Base-by-base conservation (phyloP, 768 basidiomycete species). In the Kockovaella imperatae region DNA sequence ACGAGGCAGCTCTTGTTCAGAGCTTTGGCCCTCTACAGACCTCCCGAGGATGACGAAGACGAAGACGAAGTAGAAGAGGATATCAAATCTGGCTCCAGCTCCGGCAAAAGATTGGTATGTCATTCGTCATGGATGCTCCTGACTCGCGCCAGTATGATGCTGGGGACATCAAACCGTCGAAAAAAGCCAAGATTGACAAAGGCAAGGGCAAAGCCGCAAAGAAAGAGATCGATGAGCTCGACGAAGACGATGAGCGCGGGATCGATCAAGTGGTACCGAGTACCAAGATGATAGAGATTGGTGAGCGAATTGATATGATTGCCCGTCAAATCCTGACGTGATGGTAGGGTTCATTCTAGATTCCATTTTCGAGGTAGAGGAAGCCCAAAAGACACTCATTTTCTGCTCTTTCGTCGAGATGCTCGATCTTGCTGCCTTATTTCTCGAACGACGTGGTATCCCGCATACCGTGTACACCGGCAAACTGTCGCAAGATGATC, bases 371-470 rank as follows among this genome's bases (percentile, higher is more conserved):
- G 62, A 75, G 38, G 71, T 76, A 18, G 64, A 75, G 49, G 79
- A 79, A 1, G 77, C 79, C 11, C 81, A 83, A 59, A 85, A 83
- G 79, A 52, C 50, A 49, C 48, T 87, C 42, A 70, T 86, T 49
- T 75, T 85, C 47, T 84, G 82, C 0, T 81, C 83, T 63, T 86
- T 84, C 80, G 83, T 81, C 0, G 67, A 74, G 5, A 83, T 79
- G 48, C 74, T 87, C 30, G 74, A 77, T 8, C 74, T 86, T 3
- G 77, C 82, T n/a, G 81, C 78, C 0, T 69, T 78, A 42, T 83
- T 82, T 59, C 73, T 87, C n/a, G 67, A 69, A 0, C 76, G 78
- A 57, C 70, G 76, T 7, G 62, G 56, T 4, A 48, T 67, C 52
- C 38, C 48, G 3, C 52, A 67, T 18, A 49, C 46, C 18, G 50